These are phyloP conservation scores for Barnettozyma sp. DNA, from an alignment of 805 yeast genomes.

Conservation along the genomic window DNA sequence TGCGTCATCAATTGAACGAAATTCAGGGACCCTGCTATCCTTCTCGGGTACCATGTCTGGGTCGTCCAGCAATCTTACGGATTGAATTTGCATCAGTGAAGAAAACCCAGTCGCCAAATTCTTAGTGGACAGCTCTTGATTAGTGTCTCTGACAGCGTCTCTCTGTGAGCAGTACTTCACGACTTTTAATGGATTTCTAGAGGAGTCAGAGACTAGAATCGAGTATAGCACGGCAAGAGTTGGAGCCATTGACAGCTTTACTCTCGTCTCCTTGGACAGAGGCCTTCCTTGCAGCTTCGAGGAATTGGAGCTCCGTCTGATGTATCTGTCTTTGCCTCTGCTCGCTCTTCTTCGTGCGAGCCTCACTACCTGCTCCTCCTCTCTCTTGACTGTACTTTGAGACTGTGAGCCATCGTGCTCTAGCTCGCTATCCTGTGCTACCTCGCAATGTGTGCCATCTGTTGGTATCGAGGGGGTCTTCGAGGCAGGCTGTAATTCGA, in stretches of 20 bases:
- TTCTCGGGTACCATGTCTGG: constrained; percentile 28
- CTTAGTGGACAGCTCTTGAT: constrained; percentile 19
- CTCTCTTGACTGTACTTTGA: constrained; percentile 7
- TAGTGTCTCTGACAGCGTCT: constrained; percentile 11
- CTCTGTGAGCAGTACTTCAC: constrained; percentile 17
- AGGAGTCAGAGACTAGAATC: constrained; percentile 30
- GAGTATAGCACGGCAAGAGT: constrained; percentile 38
- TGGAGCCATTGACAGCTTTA: constrained; percentile 41
- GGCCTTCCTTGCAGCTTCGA: constrained; percentile 34
- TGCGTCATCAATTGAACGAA: constrained; percentile 39
- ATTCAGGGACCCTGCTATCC: constrained; percentile 30
- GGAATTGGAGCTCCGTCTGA: constrained; percentile 6
- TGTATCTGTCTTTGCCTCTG: constrained; percentile 17
- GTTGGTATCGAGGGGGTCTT: neutral
- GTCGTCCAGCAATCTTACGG: constrained; percentile 24
- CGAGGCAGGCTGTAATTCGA: too few species aligned
- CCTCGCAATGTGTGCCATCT: neutral
- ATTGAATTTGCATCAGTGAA: constrained; percentile 17
- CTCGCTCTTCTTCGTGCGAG: constrained; percentile 23
- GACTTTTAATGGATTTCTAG: constrained; percentile 20
- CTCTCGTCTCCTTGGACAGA: constrained; percentile 44
- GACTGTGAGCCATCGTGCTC: constrained; percentile 4
- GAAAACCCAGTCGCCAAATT: constrained; percentile 20
- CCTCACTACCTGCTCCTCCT: constrained; percentile 15
- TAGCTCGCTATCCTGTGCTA: too few species aligned